Base-by-base conservation (phyloP, 192 early-diverging fungal genomes). In the Linnemannia elongata region DNA sequence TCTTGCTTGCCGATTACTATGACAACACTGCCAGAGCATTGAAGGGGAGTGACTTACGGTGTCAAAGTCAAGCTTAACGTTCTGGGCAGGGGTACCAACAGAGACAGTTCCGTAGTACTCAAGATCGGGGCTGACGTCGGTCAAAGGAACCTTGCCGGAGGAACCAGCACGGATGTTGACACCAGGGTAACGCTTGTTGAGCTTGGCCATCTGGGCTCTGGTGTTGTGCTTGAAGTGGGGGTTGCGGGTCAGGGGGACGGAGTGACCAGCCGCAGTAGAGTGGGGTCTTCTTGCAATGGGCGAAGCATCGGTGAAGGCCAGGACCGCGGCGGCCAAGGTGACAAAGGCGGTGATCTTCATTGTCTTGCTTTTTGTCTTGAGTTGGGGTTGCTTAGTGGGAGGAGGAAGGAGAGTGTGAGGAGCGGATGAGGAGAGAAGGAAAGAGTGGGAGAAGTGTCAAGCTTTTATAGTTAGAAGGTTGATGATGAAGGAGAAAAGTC, bases 61-160 rank as follows among this genome's bases (percentile, higher is more conserved):
- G 77, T 93, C 93, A 33, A 93, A 88, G 76, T 91, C 72, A 20
- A 81, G 88, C 81, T 94, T 94, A 85, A 95, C 90, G 27, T 79
- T 87, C 76, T 94, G 92, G 27, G 92, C 90, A 69, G 94, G 94
- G 27, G 93, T 90, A 15, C 94, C 94, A 55, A 94, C 86, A 6
- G 90, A 80, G 52, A 94, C 92, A 15, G 81, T 84, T 72, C 90
- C 92, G 69, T 95, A 95, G 77, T 95, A 95, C 89, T 95, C 87
- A 42, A 87, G 41, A 52, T 93, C 92, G 49, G 76, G 49, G 39
- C 55, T 57, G 63, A 85, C 88, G 74, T 90, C 80, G 35, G 81
- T 83, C 69, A 90, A 49, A 22, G 83, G 84, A 35, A 82, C 81
- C 1, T 71, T 42, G 27, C 81, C 81, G 13, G 79, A 47, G 47